phyloP scores from a whole-genome alignment of 345 rosid species.

The Populus davidiana region DNA sequence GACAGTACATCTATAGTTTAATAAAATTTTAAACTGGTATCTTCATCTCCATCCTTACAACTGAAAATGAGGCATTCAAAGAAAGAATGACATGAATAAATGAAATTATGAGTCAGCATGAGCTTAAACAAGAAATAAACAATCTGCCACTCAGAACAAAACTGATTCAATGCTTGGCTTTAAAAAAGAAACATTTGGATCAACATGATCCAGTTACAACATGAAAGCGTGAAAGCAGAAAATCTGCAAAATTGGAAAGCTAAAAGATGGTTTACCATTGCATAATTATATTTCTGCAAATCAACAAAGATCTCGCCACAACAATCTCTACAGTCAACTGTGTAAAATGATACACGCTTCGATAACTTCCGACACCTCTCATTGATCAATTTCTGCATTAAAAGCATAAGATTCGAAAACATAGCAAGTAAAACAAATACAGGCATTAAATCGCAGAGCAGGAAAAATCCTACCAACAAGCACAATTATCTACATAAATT shows the following conservation, averaged over 20 bases:
- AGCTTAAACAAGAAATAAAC: slow-evolving; percentile 2
- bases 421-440: background rate
- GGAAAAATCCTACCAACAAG: background rate
- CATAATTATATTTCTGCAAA: slow-evolving; percentile 59
- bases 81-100: background rate
- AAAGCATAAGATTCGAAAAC: slow-evolving; percentile 1
- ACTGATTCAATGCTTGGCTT: background rate
- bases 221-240: background rate
- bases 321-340: slow-evolving; percentile 78
- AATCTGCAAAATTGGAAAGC: background rate
- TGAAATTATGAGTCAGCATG: background rate
- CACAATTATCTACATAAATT: background rate
- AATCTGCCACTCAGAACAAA: background rate
- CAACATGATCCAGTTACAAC: background rate
- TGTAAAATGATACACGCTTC: slow-evolving; percentile 77
- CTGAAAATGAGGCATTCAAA: background rate
- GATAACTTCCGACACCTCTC: slow-evolving; percentile 67
- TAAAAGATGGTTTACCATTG: slow-evolving; percentile 37
- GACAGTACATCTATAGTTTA: background rate
- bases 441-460: background rate
- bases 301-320: slow-evolving; percentile 91
- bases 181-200: background rate
- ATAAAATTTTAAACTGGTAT: background rate
- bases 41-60: background rate
- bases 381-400: slow-evolving; percentile 62